These are phyloP conservation scores for Ramaria sp. DNA, from an alignment of 768 basidiomycete genomes.

Conservation along the genomic window DNA sequence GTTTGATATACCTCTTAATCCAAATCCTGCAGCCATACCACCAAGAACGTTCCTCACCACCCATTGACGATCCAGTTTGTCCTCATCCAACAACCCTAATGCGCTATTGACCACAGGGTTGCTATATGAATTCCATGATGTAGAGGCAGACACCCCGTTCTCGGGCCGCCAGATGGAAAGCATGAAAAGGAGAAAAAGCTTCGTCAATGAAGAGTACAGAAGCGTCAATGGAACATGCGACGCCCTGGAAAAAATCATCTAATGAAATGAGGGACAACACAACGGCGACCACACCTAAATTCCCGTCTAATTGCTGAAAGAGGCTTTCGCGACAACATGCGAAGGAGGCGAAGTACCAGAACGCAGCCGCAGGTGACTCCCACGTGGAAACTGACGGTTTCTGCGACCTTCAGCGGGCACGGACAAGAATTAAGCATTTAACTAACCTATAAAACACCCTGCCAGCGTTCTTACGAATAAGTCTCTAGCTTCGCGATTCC, in stretches of 20 bases:
- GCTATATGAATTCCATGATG: conserved; percentile 15
- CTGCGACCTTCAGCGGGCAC: conserved; percentile 25
- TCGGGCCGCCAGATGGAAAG: conserved; percentile 68
- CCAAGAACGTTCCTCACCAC: conserved; percentile 73
- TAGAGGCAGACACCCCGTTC: background rate
- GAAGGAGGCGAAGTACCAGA: conserved; percentile 27
- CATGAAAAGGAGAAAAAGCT: conserved; percentile 73
- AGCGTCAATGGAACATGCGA: conserved; percentile 71
- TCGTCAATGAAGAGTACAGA: conserved; percentile 76
- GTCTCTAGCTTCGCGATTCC: conserved; percentile 39
- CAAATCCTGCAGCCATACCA: conserved; percentile 82
- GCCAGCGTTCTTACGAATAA: conserved; percentile 49
- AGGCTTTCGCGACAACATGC: conserved; percentile 20
- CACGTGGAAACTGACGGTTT: conserved; percentile 65
- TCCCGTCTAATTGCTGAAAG: conserved; percentile 41
- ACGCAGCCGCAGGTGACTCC: conserved; percentile 53
- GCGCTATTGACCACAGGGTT: conserved; percentile 27
- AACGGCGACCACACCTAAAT: conserved; percentile 37
- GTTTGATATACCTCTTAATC: conserved; percentile 52
- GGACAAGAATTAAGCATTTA: conserved; percentile 1
- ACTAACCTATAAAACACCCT: conserved; percentile 52
- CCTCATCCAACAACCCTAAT: conserved; percentile 56
- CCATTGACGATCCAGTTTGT: conserved; percentile 74
- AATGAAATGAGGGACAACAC: conserved; percentile 2
- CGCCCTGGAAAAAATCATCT: conserved; percentile 30